Evolutionary conservation across 106 monocot genomes (phyloP).

Genomic region (Platanthera guangdongensis): DNA sequence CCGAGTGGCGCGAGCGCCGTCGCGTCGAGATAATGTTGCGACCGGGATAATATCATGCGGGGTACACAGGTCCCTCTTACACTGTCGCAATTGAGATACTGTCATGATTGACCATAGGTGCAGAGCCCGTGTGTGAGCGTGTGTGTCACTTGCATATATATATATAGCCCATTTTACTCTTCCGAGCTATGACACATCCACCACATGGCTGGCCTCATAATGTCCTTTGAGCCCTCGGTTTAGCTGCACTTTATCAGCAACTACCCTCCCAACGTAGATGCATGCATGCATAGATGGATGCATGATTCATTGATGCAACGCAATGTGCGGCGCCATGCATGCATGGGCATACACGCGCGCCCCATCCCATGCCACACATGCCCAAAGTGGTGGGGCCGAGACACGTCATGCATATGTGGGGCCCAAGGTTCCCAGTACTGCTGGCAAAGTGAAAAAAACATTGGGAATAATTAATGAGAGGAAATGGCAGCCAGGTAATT

Average conservation of each 20-base stretch:
- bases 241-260: background rate
- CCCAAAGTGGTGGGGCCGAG: background rate
- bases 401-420: conserved; percentile 1
- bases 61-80: too few species aligned
- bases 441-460: background rate
- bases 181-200: background rate
- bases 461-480: background rate
- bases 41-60: too few species aligned
- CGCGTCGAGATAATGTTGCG: too few species aligned
- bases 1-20: too few species aligned
- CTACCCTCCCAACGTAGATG: background rate
- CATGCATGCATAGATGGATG: background rate
- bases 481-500: background rate
- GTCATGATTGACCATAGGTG: too few species aligned
- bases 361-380: too few species aligned
- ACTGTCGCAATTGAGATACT: too few species aligned
- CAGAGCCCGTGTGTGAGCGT: too few species aligned
- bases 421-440: background rate
- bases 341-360: background rate
- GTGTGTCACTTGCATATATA: too few species aligned
- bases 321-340: background rate
- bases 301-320: background rate
- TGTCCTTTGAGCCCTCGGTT: background rate
- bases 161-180: background rate
- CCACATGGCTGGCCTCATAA: background rate